A percentile compares a stretch with the other conserved stretches of the same genome.
These are phyloP conservation scores for Sarocladium strictum DNA, from an alignment of 2,329 filamentous ascomycete species.

Conservation along the genomic window DNA sequence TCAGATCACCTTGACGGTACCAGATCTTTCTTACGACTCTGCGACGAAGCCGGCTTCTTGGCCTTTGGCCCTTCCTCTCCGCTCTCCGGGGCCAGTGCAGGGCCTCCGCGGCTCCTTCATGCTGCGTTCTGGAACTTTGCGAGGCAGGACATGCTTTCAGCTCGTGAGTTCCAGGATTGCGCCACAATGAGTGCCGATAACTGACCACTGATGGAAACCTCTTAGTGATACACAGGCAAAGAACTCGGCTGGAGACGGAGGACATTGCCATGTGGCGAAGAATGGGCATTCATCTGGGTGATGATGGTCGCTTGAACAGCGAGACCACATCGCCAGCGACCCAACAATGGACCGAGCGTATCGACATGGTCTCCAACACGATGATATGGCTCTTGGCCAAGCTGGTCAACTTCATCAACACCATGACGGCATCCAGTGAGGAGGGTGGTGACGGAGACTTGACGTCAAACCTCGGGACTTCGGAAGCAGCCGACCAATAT, in stretches of 20 bases:
- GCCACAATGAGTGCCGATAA: no score
- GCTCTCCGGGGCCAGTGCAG: neutral
- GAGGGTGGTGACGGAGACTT: neutral
- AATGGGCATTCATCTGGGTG: conserved; percentile 1
- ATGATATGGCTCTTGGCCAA: neutral
- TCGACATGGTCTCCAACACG: conserved; percentile 1
- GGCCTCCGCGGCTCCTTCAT: neutral
- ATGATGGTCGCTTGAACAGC: conserved; percentile 2
- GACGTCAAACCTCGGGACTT: neutral
- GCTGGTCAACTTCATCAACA: conserved; percentile 1
- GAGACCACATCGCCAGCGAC: neutral
- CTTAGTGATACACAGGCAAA: neutral
- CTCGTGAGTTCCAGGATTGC: no score
- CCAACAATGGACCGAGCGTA: neutral
- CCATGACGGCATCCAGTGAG: neutral
- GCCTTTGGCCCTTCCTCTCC: neutral
- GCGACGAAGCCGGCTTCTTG: conserved; percentile 1
- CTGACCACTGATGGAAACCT: no score
- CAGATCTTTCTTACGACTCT: neutral
- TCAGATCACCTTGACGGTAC: conserved; percentile 4
- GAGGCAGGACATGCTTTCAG: conserved; percentile 2
- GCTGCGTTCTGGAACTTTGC: conserved; percentile 5
- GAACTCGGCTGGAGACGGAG: neutral
- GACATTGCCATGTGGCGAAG: conserved; percentile 4
- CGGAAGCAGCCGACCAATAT: neutral